These are phyloP conservation scores for Trichopus zeylanicus DNA, from an alignment of 116 monocot species.

Conservation along the genomic window DNA sequence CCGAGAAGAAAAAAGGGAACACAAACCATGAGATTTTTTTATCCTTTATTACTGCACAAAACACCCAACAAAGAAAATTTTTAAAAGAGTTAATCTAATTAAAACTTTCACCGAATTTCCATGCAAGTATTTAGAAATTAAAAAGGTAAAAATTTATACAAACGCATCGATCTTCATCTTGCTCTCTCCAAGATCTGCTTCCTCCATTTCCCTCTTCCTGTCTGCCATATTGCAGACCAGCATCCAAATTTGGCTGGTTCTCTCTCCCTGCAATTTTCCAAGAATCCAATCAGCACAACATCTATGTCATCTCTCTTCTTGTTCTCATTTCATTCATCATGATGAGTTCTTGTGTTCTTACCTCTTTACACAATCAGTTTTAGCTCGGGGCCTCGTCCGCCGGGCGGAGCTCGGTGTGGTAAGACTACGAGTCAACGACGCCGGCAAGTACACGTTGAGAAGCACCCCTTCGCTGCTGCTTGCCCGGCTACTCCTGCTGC, in stretches of 20 bases:
- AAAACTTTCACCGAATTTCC: no score
- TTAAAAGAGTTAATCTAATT: no score
- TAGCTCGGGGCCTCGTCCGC: background rate
- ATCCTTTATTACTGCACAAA: no score
- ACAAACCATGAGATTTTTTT: no score
- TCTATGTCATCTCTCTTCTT: background rate
- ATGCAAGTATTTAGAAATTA: no score
- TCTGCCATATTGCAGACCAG: background rate
- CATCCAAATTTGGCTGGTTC: background rate
- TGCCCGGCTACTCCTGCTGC: slow-evolving; percentile 5
- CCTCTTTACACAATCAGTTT: background rate
- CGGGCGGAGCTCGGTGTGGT: background rate
- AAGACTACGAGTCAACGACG: slow-evolving; percentile 13
- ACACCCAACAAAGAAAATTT: no score
- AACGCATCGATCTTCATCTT: background rate
- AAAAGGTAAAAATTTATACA: no score
- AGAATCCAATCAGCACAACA: background rate
- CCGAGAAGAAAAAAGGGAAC: no score
- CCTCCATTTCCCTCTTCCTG: background rate
- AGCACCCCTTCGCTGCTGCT: slow-evolving; percentile 12
- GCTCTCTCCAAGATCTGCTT: background rate
- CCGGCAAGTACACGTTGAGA: slow-evolving; percentile 14
- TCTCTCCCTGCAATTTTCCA: background rate
- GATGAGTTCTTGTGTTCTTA: background rate
- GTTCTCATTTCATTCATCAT: background rate